Evolutionary conservation across 495 filamentous ascomycete genomes (phyloP).

Genomic region (Gamarada debralockiae): DNA sequence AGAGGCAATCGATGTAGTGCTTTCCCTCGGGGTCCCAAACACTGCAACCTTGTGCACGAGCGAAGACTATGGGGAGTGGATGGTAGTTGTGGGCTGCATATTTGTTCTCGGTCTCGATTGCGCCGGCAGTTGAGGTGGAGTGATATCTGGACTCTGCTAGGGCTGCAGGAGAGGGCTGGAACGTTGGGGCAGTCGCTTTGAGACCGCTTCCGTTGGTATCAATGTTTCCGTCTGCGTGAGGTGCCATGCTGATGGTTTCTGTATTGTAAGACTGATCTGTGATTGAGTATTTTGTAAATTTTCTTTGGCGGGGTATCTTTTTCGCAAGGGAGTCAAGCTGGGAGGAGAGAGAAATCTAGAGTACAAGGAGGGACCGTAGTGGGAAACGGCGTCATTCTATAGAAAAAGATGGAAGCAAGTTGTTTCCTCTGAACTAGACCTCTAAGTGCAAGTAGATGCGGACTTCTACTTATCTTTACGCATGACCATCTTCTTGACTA

Average conservation of each 20-base stretch:
- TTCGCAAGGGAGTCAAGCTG: neutral
- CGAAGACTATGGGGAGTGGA: slow-evolving; percentile 89
- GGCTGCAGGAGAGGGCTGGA: slow-evolving; percentile 41
- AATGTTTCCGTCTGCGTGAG: slow-evolving; percentile 42
- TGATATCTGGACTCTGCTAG: slow-evolving; percentile 61
- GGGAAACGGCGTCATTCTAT: slow-evolving; percentile 9
- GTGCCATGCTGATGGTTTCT: slow-evolving; percentile 53
- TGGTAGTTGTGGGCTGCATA: slow-evolving; percentile 99
- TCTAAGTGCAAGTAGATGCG: slow-evolving; percentile 66
- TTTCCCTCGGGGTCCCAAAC: slow-evolving; percentile 98
- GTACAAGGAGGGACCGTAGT: neutral
- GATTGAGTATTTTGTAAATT: slow-evolving; percentile 2
- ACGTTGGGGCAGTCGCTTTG: slow-evolving; percentile 46
- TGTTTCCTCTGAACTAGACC: slow-evolving; percentile 32
- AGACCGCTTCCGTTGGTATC: slow-evolving; percentile 26
- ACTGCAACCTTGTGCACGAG: slow-evolving; percentile 73
- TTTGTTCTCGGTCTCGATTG: slow-evolving; percentile 74
- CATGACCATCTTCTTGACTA: slow-evolving; percentile 21
- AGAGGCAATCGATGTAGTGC: slow-evolving; percentile 96
- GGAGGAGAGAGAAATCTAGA: neutral
- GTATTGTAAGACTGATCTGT: neutral
- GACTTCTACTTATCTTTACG: slow-evolving; percentile 11
- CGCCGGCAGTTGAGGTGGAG: slow-evolving; percentile 70
- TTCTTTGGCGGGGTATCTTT: neutral
- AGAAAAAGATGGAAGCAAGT: slow-evolving; percentile 4